These are phyloP conservation scores for Phytophthora macrochlamydospora DNA, from an alignment of 352 stramenopile species.

Conservation along the genomic window DNA sequence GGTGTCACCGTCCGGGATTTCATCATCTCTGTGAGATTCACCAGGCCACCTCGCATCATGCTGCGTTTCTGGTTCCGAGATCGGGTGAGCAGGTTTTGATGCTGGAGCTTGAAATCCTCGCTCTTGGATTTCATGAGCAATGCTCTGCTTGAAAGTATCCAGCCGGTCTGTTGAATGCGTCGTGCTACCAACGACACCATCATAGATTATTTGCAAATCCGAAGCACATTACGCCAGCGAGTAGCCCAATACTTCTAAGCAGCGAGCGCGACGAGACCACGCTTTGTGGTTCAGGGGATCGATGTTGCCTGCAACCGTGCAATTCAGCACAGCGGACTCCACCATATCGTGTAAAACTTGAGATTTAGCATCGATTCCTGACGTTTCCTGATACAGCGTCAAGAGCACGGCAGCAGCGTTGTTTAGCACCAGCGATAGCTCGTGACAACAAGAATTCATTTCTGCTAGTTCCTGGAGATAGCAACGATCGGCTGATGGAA, in stretches of 20 bases:
- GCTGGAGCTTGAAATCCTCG: too few relatives aligned
- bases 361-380: too few relatives aligned
- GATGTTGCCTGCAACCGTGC: constrained; percentile 31
- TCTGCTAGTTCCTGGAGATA: constrained; percentile 21
- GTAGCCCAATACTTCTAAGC: constrained; percentile 22
- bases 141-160: constrained; percentile 12
- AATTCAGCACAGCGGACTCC: constrained; percentile 27
- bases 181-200: not conserved
- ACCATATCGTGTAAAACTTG: too few relatives aligned
- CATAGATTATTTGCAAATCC: constrained; percentile 12
- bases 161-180: not conserved
- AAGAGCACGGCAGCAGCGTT: constrained; percentile 32
- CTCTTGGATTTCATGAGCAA: constrained; percentile 10
- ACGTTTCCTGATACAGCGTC: constrained; percentile 2
- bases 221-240: constrained; percentile 3
- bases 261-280: constrained; percentile 28
- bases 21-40: not conserved
- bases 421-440: constrained; percentile 29
- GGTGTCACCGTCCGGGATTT: not conserved
- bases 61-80: not conserved
- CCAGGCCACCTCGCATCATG: not conserved
- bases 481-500: constrained; percentile 8
- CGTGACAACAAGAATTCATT: not conserved
- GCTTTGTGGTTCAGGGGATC: constrained; percentile 33
- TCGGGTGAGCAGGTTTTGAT: too few relatives aligned